These are phyloP conservation scores for Puccinia hordei DNA, from an alignment of 1,284 basidiomycete genomes.

Conservation along the genomic window DNA sequence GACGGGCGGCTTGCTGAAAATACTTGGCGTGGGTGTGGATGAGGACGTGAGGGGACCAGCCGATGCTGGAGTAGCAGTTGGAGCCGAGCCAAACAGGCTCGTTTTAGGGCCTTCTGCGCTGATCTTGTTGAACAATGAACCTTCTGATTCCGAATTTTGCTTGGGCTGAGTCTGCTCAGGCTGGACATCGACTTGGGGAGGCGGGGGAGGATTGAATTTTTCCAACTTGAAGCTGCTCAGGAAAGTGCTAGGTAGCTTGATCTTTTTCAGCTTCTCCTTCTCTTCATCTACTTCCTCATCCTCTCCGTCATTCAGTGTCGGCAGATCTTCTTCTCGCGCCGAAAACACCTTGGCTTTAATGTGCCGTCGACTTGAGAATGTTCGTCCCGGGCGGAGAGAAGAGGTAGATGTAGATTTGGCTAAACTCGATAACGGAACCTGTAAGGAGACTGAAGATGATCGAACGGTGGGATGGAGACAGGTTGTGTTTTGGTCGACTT, in stretches of 20 bases:
- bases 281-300: conserved; percentile 53
- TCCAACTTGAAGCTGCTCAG: conserved; percentile 43
- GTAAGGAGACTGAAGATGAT: conserved; percentile 51
- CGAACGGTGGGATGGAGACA: conserved; percentile 41
- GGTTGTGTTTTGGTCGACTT: conserved; percentile 22
- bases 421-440: conserved; percentile 13
- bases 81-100: conserved; percentile 10
- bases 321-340: conserved; percentile 55
- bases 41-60: background rate
- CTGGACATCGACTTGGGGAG: conserved; percentile 1
- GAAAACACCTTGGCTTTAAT: conserved; percentile 53
- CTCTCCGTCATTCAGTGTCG: conserved; percentile 53
- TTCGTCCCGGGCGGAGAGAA: conserved; percentile 54
- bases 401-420: conserved; percentile 40
- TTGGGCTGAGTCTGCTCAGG: background rate
- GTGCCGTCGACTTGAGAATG: conserved; percentile 53
- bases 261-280: conserved; percentile 51
- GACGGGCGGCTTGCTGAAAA: background rate
- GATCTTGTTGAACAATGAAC: background rate
- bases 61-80: background rate
- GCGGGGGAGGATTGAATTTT: conserved; percentile 11
- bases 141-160: background rate
- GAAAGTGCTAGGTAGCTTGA: conserved; percentile 38
- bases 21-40: background rate
- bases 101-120: background rate